A percentile compares a stretch with the other conserved stretches of the same genome.
Evolutionary conservation across 2,329 filamentous ascomycete genomes (phyloP).

Genomic region (Penicillium brasilianum): DNA sequence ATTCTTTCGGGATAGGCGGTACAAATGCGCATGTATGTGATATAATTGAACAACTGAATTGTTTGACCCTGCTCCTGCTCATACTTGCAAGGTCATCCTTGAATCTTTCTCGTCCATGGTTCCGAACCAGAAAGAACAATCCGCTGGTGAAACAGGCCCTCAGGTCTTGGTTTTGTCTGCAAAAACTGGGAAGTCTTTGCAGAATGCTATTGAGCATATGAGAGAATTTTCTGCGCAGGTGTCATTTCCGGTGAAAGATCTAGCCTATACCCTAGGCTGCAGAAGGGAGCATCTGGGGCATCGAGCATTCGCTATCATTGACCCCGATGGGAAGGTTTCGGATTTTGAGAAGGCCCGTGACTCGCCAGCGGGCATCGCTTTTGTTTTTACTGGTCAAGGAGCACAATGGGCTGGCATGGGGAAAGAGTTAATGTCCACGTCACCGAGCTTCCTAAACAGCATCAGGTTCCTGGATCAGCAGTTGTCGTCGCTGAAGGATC

Average conservation of each 20-base stretch:
- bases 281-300: constrained; percentile 9
- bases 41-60: constrained; percentile 5
- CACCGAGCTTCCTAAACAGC: constrained; percentile 2
- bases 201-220: neutral
- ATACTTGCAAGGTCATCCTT: constrained; percentile 7
- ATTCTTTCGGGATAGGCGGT: constrained; percentile 30
- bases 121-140: neutral
- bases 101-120: constrained; percentile 9
- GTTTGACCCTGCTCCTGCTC: neutral
- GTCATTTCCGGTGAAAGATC: neutral
- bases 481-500: constrained; percentile 2
- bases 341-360: neutral
- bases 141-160: neutral
- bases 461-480: constrained; percentile 12
- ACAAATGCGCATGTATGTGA: constrained; percentile 27
- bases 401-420: constrained; percentile 29
- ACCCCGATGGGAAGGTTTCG: neutral
- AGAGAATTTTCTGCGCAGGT: neutral
- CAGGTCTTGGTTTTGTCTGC: constrained; percentile 4
- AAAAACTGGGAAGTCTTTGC: neutral
- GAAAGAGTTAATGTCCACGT: constrained; percentile 3
- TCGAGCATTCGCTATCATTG: constrained; percentile 11
- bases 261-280: constrained; percentile 14
- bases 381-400: constrained; percentile 27
- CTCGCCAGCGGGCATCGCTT: neutral